phyloP scores from a whole-genome alignment of 495 filamentous ascomycete genomes.

The Hypoxylon trugodes region DNA sequence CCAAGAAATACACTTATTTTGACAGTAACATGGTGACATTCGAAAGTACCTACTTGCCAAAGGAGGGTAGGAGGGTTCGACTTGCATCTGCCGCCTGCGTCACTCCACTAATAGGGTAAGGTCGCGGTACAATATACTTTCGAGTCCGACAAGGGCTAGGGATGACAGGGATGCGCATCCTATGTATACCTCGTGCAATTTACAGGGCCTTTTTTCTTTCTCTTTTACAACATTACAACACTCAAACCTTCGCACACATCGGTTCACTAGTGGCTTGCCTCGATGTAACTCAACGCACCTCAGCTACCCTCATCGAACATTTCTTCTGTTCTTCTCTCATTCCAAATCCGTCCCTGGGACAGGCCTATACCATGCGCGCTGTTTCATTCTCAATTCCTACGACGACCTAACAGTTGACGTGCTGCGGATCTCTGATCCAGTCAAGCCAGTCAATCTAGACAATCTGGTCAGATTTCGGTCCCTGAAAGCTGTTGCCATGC shows the following conservation, averaged over 20 bases:
- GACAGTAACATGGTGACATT: constrained; percentile 14
- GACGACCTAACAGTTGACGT: constrained; percentile 29
- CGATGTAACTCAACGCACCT: constrained; percentile 26
- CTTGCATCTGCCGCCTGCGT: constrained; percentile 28
- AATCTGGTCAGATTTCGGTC: constrained; percentile 26
- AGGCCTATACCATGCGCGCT: constrained; percentile 23
- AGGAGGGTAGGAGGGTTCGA: constrained; percentile 36
- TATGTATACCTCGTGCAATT: constrained; percentile 27
- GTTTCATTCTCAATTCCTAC: constrained; percentile 38
- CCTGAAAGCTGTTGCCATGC: constrained; percentile 28
- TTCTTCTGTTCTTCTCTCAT: constrained; percentile 35
- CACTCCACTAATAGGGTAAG: constrained; percentile 35
- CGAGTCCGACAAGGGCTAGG: background rate
- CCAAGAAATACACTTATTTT: constrained; percentile 24
- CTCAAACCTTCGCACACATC: constrained; percentile 1
- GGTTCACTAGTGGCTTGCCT: constrained; percentile 7
- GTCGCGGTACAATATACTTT: constrained; percentile 6
- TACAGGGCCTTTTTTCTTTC: constrained; percentile 8
- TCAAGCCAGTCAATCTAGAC: no score
- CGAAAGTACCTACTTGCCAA: constrained; percentile 34
- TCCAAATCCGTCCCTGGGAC: constrained; percentile 35
- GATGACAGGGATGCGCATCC: constrained; percentile 26
- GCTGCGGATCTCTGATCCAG: constrained; percentile 36
- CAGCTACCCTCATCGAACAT: constrained; percentile 31
- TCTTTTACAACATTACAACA: constrained; percentile 11